phyloP scores from a whole-genome alignment of 2,329 filamentous ascomycete species.

The Fusarium metavorans region DNA sequence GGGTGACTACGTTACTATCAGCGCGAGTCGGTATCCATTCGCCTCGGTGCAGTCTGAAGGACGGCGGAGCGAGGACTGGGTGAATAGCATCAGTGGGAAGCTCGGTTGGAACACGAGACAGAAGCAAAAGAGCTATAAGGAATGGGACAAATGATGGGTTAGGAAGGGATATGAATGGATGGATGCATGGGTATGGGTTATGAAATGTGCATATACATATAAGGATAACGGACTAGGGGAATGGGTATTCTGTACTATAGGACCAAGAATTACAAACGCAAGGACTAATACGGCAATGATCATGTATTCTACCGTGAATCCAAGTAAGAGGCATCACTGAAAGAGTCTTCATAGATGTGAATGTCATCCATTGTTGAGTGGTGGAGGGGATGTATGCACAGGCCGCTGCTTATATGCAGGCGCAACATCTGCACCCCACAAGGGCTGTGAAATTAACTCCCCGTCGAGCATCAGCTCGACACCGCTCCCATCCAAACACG shows the following conservation, averaged over 20 bases:
- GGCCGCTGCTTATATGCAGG: background rate
- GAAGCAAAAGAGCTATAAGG: conserved; percentile 74
- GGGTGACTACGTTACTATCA: conserved; percentile 88
- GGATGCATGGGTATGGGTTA: background rate
- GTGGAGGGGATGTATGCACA: background rate
- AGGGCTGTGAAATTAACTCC: background rate
- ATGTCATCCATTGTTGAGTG: background rate
- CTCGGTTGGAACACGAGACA: conserved; percentile 85
- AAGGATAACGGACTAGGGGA: conserved; percentile 1
- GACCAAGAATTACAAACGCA: background rate
- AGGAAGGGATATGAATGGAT: background rate
- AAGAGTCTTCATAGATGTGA: background rate
- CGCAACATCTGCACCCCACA: background rate
- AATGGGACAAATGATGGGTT: conserved; percentile 55
- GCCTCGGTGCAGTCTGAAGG: conserved; percentile 80
- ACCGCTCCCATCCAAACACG: conserved; percentile 11
- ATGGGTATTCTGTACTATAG: background rate
- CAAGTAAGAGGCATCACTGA: background rate
- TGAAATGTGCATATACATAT: background rate
- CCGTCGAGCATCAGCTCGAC: conserved; percentile 3
- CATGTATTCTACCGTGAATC: background rate
- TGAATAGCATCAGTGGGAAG: conserved; percentile 83
- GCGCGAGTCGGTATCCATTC: conserved; percentile 83
- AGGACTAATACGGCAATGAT: background rate
- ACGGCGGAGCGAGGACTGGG: conserved; percentile 80